Conservation (phyloP, 768 basidiomycete genomes). For the Termitomyces sp. region DNA sequence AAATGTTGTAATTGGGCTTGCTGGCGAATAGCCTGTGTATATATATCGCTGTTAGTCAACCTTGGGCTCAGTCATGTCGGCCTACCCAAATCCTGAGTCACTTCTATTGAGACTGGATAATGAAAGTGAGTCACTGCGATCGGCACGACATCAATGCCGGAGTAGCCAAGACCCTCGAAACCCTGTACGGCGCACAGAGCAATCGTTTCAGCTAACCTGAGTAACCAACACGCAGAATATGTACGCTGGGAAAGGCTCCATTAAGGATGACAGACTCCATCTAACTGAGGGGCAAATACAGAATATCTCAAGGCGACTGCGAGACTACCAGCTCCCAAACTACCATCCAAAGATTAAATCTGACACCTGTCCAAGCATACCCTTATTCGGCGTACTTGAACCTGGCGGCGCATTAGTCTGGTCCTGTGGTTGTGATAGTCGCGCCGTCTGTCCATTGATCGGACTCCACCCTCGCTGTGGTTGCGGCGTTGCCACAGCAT, state of each 20-base stretch:
- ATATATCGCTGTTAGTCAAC: neutral
- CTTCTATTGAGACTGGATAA: neutral
- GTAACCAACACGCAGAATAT: neutral
- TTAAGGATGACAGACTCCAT: neutral
- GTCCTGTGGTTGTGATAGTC: slow-evolving; percentile 9
- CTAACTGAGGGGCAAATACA: neutral
- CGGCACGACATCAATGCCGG: too few relatives aligned
- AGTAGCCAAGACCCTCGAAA: too few relatives aligned
- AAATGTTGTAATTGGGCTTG: too few relatives aligned
- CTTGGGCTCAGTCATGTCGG: too few relatives aligned
- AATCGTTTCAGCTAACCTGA: neutral
- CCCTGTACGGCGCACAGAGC: too few relatives aligned
- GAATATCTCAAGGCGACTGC: neutral
- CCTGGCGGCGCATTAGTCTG: slow-evolving; percentile 9
- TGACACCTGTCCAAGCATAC: slow-evolving; percentile 67
- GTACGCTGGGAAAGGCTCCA: neutral
- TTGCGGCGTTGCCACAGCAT: slow-evolving; percentile 20
- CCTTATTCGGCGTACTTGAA: slow-evolving; percentile 38
- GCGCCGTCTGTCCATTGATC: slow-evolving; percentile 7
- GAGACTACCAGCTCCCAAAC: neutral
- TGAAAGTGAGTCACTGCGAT: neutral
- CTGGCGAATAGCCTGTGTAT: too few relatives aligned
- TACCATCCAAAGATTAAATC: slow-evolving; percentile 85
- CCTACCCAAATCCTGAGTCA: neutral
- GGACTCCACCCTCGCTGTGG: slow-evolving; percentile 18